phyloP scores from a whole-genome alignment of 2,329 filamentous ascomycete species.

The Periconia sp. region DNA sequence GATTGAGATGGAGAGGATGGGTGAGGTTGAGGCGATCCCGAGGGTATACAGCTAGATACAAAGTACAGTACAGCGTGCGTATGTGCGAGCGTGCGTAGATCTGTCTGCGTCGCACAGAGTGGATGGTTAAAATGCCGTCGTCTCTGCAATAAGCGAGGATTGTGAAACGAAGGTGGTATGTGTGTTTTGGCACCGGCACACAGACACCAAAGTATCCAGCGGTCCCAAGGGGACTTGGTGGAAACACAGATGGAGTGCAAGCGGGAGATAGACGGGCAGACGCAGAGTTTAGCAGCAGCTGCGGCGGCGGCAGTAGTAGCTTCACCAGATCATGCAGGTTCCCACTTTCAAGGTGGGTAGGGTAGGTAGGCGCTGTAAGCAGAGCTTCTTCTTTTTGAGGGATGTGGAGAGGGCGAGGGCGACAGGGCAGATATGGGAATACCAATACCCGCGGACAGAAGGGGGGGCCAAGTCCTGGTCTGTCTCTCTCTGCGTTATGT shows the following conservation, averaged over 20 bases:
- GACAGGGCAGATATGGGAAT: neutral
- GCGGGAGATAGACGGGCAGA: neutral
- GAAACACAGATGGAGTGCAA: neutral
- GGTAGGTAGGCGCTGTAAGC: neutral
- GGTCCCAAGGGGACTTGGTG: neutral
- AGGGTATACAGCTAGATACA: neutral
- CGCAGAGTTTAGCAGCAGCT: neutral
- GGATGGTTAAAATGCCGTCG: neutral
- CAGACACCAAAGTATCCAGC: neutral
- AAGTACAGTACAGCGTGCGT: too few relatives aligned
- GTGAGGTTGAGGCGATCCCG: neutral
- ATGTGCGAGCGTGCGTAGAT: too few relatives aligned
- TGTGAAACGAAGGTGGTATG: neutral
- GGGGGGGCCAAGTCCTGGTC: too few relatives aligned
- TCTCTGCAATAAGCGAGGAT: neutral
- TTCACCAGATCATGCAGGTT: neutral
- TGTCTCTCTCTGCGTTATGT: neutral
- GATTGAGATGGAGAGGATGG: neutral
- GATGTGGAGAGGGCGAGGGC: too few relatives aligned
- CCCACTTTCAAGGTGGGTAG: neutral
- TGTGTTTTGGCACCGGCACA: neutral
- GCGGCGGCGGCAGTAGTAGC: neutral
- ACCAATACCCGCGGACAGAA: neutral
- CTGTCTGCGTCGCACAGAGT: neutral
- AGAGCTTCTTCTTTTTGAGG: too few relatives aligned